Evolutionary conservation across 768 basidiomycete species (phyloP), one percentile per base, ranked within the genome.

Genomic region (Hygrocybe coccinea): DNA sequence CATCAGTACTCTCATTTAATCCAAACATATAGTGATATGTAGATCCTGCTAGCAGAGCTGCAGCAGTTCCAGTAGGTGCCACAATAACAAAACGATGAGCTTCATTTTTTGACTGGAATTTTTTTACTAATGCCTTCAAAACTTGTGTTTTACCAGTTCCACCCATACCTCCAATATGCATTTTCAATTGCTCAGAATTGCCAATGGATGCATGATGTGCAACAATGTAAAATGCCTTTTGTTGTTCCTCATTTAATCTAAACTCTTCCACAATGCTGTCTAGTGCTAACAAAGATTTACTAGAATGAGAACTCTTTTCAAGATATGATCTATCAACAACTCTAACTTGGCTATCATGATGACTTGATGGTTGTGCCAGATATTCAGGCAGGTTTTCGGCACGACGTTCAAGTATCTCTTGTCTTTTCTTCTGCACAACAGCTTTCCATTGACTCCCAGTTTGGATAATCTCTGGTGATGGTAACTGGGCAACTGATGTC

Each of bases 61-160:
- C 68, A 3, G 70, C 64, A 36, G 58, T 47, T 0, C 64, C 69
- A 24, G 67, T 71, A 6, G 69, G 65, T 2, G 64, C 67, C 1
- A 69, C 51, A 2, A 69, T 44, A 1, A 66, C 43, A 53, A 66
- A 60, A 49, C 64, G 2, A 70, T 71, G 7, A 35, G 57, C 39
- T 67, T 71, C 54, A 67, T 60, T 49, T 54, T 64, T 2, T 21
- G 12, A 9, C 36, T 52, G 12, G 56, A 73, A 72, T 19, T 64
- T 62, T 35, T 50, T 2, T 3, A 62, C 50, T 9, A 69, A 3
- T 19, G 70, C 64, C 45, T 66, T 58, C 1, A 74, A 61, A 0
- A 74, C 69, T 22, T 67, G 65, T 0, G 65, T 60, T 55, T 73
- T 74, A 0, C 71, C 71, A 10, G 70, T 70, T 0, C 71, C 71